These are phyloP conservation scores for Pelargonium fulgidum DNA, from an alignment of 441 rosid genomes.

Conservation along the genomic window DNA sequence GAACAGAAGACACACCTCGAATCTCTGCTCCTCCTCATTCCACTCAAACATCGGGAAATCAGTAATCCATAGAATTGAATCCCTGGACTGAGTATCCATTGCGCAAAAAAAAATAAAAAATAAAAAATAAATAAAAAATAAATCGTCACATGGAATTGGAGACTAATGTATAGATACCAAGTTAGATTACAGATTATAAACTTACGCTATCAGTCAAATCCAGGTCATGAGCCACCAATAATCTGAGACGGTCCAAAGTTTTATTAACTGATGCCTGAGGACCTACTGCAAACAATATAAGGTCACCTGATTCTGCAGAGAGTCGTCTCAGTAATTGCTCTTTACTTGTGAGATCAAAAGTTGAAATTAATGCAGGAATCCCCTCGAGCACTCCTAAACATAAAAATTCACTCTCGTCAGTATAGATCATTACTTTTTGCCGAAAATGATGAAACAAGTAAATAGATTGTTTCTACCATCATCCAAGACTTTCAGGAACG, in stretches of 20 bases:
- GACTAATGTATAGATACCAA: constrained; percentile 9
- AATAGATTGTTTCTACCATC: constrained; percentile 40
- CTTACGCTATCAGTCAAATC: constrained; percentile 73
- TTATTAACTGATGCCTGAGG: constrained; percentile 60
- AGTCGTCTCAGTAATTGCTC: constrained; percentile 47
- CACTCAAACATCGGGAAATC: constrained; percentile 98
- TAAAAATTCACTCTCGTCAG: background rate
- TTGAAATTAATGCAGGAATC: constrained; percentile 59
- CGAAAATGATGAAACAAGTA: background rate
- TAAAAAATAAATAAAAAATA: no score
- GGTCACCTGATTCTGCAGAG: constrained; percentile 74
- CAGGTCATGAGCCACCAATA: constrained; percentile 56
- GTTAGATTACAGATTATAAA: constrained; percentile 17
- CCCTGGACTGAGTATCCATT: constrained; percentile 50
- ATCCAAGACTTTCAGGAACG: constrained; percentile 81
- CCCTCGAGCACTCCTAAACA: constrained; percentile 71
- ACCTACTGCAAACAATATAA: constrained; percentile 86
- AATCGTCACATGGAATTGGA: constrained; percentile 14
- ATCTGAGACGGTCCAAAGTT: constrained; percentile 71
- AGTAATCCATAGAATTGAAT: constrained; percentile 88
- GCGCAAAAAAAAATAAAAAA: constrained; percentile 14
- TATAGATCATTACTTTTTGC: background rate
- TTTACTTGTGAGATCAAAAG: constrained; percentile 47
- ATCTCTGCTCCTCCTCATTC: constrained; percentile 78
- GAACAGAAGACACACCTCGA: constrained; percentile 54